These are phyloP conservation scores for Tolypocladium pustulatum DNA, from an alignment of 2,329 filamentous ascomycete genomes.

Conservation along the genomic window DNA sequence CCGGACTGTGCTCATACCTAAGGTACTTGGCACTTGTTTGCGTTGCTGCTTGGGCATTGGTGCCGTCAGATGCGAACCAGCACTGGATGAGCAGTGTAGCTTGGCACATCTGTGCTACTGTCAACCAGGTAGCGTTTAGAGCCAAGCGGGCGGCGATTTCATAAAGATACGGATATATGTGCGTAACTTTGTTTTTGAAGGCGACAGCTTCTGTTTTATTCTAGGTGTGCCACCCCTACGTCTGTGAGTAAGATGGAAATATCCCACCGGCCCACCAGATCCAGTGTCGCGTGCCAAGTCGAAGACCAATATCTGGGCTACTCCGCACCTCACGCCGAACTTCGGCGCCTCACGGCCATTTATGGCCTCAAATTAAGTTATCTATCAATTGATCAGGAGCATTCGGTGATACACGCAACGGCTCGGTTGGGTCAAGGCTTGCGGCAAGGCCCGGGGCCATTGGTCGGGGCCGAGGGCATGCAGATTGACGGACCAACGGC, in stretches of 20 bases:
- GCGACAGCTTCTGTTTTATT: background rate
- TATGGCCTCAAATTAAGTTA: background rate
- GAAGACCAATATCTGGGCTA: background rate
- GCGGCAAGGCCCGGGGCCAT: background rate
- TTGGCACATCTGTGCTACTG: too few species aligned
- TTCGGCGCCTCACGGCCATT: background rate
- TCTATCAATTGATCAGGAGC: background rate
- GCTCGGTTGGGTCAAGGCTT: background rate
- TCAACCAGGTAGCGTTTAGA: too few species aligned
- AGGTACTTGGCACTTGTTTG: background rate
- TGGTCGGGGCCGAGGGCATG: background rate
- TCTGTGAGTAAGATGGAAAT: background rate
- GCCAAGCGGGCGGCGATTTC: background rate
- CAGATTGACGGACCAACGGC: constrained; percentile 1
- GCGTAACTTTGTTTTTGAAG: background rate
- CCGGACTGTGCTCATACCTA: background rate
- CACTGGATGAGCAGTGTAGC: too few species aligned
- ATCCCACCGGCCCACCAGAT: background rate
- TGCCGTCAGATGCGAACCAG: background rate
- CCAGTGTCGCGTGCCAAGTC: background rate
- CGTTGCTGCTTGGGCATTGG: background rate
- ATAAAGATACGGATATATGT: background rate
- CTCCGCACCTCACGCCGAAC: background rate
- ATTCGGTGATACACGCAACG: background rate
- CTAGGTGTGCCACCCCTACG: background rate